Percentiles rank a stretch among this genome's conserved stretches.
Evolutionary conservation across 108 stramenopile species (phyloP).

Genomic region (Stephanodiscus triporus): DNA sequence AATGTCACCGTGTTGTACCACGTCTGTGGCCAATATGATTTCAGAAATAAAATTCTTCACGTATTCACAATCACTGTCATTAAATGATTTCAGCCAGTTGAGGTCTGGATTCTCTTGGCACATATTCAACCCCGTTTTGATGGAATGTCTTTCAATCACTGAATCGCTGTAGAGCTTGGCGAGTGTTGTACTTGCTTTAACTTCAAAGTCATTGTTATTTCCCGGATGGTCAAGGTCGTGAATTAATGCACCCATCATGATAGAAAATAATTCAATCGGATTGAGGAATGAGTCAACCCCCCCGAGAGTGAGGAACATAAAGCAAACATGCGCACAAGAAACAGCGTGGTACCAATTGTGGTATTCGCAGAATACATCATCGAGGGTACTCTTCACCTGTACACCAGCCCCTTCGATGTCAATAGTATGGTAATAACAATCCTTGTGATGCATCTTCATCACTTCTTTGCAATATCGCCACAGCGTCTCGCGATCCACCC

Average conservation of each 20-base stretch:
- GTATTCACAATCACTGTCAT: too few relatives aligned
- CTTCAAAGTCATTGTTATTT: constrained; percentile 38
- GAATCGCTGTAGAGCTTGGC: too few relatives aligned
- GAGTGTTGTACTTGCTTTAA: too few relatives aligned
- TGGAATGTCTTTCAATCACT: too few relatives aligned
- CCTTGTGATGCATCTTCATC: constrained; percentile 29
- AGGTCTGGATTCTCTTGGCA: too few relatives aligned
- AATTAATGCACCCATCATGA: constrained; percentile 48
- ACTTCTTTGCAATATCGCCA: constrained; percentile 22
- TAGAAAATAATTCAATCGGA: constrained; percentile 32
- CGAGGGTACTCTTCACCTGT: neutral
- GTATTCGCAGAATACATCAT: constrained; percentile 37
- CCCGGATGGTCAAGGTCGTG: constrained; percentile 44
- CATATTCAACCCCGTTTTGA: too few relatives aligned
- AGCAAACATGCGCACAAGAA: constrained; percentile 53
- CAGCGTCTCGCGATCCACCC: constrained; percentile 20
- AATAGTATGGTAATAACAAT: constrained; percentile 31
- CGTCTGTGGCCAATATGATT: too few relatives aligned
- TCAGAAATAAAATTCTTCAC: too few relatives aligned
- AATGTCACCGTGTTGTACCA: too few relatives aligned
- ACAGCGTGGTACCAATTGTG: constrained; percentile 68
- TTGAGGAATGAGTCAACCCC: constrained; percentile 35
- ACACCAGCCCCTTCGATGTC: constrained; percentile 15
- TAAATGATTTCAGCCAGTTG: too few relatives aligned
- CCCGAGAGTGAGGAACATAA: constrained; percentile 44